Evolutionary conservation across 73 alveolate genomes (phyloP).

Genomic region (Stentor roeselii): DNA sequence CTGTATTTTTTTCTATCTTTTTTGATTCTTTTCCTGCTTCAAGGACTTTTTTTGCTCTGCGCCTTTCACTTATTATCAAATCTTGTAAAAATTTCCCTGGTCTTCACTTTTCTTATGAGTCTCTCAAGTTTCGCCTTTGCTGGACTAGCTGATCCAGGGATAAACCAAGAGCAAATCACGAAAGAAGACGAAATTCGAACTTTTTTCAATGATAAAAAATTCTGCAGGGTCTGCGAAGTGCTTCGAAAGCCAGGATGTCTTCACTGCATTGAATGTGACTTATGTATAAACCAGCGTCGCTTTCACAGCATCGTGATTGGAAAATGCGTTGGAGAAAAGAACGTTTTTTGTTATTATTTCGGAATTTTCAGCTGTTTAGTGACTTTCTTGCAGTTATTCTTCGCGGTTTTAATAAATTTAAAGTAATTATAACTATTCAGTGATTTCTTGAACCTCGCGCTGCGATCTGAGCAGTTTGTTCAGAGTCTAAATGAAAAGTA

Average conservation of each 20-base stretch:
- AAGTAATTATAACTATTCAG: background rate
- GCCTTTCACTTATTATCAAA: background rate
- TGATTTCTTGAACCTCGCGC: background rate
- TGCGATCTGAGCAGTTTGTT: background rate
- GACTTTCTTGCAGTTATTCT: too few relatives aligned
- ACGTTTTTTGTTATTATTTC: background rate
- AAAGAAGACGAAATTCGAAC: background rate
- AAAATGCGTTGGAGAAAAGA: slow-evolving; percentile 9
- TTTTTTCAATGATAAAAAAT: slow-evolving; percentile 6
- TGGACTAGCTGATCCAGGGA: slow-evolving; percentile 8
- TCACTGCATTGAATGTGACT: slow-evolving; percentile 25
- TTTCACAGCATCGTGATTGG: background rate
- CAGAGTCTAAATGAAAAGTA: background rate
- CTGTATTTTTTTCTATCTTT: background rate
- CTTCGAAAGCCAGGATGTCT: background rate
- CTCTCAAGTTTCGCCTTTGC: background rate
- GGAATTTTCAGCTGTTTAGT: too few relatives aligned
- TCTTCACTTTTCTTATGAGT: background rate
- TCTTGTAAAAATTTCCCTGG: background rate
- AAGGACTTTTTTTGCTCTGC: background rate
- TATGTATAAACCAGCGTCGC: background rate
- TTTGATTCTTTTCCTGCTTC: background rate
- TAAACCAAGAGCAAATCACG: background rate
- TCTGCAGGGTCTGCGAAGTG: slow-evolving; percentile 24
- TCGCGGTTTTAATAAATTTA: too few relatives aligned